Evolutionary conservation across 352 stramenopile species (phyloP).

Genomic region (Globisporangium viniferum): DNA sequence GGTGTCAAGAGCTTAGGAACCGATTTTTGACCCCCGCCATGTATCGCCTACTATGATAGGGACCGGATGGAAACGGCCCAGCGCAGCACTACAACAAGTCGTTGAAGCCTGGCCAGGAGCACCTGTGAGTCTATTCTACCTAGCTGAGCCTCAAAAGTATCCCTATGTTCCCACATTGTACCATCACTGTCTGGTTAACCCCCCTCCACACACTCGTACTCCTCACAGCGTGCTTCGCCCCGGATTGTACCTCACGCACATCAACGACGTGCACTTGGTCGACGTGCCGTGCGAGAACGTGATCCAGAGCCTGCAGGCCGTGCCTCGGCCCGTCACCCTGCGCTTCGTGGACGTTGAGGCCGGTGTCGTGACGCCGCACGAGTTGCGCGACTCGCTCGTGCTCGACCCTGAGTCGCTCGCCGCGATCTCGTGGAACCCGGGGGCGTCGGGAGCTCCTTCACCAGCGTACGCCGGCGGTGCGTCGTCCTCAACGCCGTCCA

Average conservation of each 20-base stretch:
- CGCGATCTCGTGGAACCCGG: constrained; percentile 15
- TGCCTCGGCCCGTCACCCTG: constrained; percentile 52
- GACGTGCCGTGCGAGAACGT: constrained; percentile 62
- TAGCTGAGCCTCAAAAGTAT: background rate
- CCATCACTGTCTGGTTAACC: background rate
- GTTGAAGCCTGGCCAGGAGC: constrained; percentile 50
- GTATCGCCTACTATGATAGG: constrained; percentile 18
- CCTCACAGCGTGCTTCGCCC: constrained; percentile 47
- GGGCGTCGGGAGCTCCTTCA: constrained; percentile 9
- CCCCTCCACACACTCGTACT: background rate
- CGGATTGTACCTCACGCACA: constrained; percentile 79
- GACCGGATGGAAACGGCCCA: constrained; percentile 39
- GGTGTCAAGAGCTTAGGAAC: background rate
- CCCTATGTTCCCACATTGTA: background rate
- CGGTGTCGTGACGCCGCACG: constrained; percentile 69
- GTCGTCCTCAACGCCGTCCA: constrained; percentile 6
- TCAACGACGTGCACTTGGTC: constrained; percentile 68
- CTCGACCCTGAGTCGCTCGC: constrained; percentile 31
- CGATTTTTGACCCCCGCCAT: background rate
- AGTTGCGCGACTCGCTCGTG: constrained; percentile 61
- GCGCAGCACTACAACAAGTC: constrained; percentile 71
- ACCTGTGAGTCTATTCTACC: constrained; percentile 37
- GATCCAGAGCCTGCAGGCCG: constrained; percentile 59
- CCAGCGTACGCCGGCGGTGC: constrained; percentile 4
- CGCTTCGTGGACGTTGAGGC: constrained; percentile 77